Percentiles rank a stretch among this genome's conserved stretches.
Evolutionary conservation across 176 grass and related monocot species (phyloP).

Genomic region (Carex pumila): DNA sequence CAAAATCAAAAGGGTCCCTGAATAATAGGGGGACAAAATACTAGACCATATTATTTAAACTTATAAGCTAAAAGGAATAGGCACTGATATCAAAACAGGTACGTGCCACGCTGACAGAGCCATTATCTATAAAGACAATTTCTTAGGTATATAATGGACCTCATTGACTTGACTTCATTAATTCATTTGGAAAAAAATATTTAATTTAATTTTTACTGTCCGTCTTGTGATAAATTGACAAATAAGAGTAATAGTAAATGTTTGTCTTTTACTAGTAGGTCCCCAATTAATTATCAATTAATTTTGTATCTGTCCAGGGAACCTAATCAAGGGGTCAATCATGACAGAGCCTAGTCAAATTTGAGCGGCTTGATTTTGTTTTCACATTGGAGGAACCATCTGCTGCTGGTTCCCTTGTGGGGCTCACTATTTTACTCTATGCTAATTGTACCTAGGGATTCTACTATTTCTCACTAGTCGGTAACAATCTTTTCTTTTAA

Average conservation of each 20-base stretch:
- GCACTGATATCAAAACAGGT: background rate
- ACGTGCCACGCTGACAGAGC: background rate
- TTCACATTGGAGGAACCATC: background rate
- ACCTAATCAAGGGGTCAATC: background rate
- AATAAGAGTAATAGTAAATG: background rate
- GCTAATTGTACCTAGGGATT: background rate
- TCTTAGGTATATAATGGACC: no score
- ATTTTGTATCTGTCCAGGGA: background rate
- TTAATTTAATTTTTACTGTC: background rate
- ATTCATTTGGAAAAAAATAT: background rate
- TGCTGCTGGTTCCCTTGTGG: background rate
- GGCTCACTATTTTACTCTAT: background rate
- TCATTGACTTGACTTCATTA: background rate
- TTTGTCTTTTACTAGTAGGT: background rate
- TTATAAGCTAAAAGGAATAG: background rate
- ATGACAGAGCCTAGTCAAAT: conserved; percentile 3
- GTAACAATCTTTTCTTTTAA: no score
- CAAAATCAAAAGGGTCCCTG: background rate
- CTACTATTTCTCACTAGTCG: background rate
- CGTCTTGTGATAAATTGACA: background rate
- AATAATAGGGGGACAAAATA: conserved; percentile 17
- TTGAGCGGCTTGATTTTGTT: conserved; percentile 10
- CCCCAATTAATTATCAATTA: background rate
- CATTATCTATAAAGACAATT: background rate
- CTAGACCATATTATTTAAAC: background rate